Base-by-base conservation (phyloP, 352 stramenopile genomes). In the Thraustotheca clavata region DNA sequence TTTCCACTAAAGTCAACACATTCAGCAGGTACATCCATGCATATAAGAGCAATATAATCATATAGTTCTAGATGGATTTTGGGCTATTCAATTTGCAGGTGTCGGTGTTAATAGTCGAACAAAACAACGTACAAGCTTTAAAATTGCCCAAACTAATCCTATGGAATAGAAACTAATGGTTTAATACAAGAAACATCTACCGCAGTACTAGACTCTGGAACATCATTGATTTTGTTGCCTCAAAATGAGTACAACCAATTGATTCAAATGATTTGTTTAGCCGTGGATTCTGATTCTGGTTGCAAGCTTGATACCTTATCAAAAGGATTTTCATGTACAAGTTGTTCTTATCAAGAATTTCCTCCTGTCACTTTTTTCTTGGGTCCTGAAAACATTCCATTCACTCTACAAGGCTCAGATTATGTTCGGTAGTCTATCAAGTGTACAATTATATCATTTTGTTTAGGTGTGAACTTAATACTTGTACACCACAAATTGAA, bases 191-290 rank as follows among this genome's bases (percentile, higher is more conserved):
- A 67, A 41, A 27, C 49, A 49, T 27, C 67, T 43, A 69, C 79
- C 11, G 77, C 72, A 11, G 83, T 89, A 31, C 70, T 89, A 27
- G 80, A 89, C 68, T 87, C 77, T 1, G 80, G 80, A 36, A 89
- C 80, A 0, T 89, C 80, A 39, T 67, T 87, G 22, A 43, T 89
- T 8, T 50, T 89, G 69, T 72, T 89, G 5, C 77, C 77, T 11
- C 55, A 61, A 40, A 62, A 48, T 0, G 69, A 76, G 0, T 87
- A 86, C 62, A 73, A 76, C 24, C 41, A 38, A 4, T 75, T 73
- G 14, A 73, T 89, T 20, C 33, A 41, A 0, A 55, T 65, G 35
- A 76, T 89, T 29, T 68, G 67, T 18, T 68, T 65, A 5, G 73
- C 85, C 46, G 62, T 89, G 4, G 59, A 49, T 16, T 35, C 39